Evolutionary conservation across 2,329 filamentous ascomycete genomes (phyloP).

Genomic region (Cladosporium colombiae): DNA sequence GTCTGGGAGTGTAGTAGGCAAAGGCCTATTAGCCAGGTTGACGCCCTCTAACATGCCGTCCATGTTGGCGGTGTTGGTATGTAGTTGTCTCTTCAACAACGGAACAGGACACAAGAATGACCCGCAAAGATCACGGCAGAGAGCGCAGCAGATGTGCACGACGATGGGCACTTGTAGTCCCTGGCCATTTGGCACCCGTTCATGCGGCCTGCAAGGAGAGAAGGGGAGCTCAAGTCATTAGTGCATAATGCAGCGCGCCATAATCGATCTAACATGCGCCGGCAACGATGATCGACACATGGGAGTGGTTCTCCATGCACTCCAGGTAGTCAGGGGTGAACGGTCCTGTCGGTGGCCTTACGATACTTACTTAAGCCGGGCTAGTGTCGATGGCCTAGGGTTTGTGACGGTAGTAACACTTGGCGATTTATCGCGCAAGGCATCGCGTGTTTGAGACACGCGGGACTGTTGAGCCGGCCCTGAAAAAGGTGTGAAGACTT

Average conservation of each 20-base stretch:
- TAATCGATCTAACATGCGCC: conserved; percentile 7
- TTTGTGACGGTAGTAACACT: neutral
- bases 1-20: neutral
- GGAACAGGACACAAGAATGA: neutral
- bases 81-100: conserved; percentile 1
- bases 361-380: neutral
- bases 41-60: neutral
- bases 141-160: conserved; percentile 1
- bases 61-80: conserved; percentile 1
- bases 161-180: conserved; percentile 7
- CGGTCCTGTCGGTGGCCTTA: neutral
- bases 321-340: neutral
- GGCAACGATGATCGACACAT: neutral
- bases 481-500: neutral
- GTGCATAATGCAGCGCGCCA: conserved; percentile 8
- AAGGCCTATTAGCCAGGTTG: neutral
- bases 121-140: conserved; percentile 1
- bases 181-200: neutral
- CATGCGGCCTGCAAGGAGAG: conserved; percentile 5
- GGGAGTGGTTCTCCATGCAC: conserved; percentile 8
- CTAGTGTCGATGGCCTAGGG: conserved; percentile 2
- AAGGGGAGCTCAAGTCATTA: neutral
- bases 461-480: neutral
- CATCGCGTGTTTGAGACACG: conserved; percentile 6
- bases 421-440: conserved; percentile 1